Conservation (phyloP, 2,329 filamentous ascomycete species). For the Fusarium pseudograminearum region DNA sequence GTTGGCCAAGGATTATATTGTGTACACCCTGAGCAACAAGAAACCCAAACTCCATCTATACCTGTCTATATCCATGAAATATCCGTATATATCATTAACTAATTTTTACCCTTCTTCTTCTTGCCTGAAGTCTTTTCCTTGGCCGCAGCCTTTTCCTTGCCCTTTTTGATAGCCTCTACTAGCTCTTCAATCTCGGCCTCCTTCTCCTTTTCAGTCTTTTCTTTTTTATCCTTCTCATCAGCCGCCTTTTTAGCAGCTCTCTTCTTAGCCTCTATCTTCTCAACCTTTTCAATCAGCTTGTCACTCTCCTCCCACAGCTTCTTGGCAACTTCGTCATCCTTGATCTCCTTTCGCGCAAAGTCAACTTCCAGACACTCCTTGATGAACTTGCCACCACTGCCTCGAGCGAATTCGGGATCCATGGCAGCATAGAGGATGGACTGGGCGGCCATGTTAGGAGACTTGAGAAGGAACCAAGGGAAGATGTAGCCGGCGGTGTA, state of each 20-base stretch:
- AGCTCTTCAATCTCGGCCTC: constrained; percentile 53
- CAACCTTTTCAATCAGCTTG: constrained; percentile 81
- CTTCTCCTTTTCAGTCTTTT: constrained; percentile 53
- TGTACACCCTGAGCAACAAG: not conserved
- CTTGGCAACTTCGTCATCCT: constrained; percentile 83
- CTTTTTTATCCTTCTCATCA: constrained; percentile 50
- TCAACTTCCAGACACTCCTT: constrained; percentile 89
- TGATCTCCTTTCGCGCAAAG: constrained; percentile 77
- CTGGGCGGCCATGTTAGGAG: constrained; percentile 84
- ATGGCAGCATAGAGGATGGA: constrained; percentile 87
- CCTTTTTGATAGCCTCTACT: constrained; percentile 59
- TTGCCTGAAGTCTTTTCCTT: constrained; percentile 44
- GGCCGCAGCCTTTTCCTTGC: constrained; percentile 47
- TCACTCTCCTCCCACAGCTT: constrained; percentile 92
- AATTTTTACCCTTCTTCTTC: constrained; percentile 47
- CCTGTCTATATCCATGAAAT: constrained; percentile 5
- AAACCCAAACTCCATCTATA: constrained; percentile 41
- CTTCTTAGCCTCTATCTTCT: constrained; percentile 73
- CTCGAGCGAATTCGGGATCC: constrained; percentile 77
- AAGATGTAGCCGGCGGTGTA: constrained; percentile 84
- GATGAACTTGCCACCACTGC: constrained; percentile 76
- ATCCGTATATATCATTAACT: constrained; percentile 31
- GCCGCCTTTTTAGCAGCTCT: constrained; percentile 58
- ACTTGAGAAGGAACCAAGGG: constrained; percentile 91
- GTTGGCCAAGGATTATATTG: not conserved